These are phyloP conservation scores for Fusarium bulbicola DNA, from an alignment of 2,329 filamentous ascomycete species.

Conservation along the genomic window DNA sequence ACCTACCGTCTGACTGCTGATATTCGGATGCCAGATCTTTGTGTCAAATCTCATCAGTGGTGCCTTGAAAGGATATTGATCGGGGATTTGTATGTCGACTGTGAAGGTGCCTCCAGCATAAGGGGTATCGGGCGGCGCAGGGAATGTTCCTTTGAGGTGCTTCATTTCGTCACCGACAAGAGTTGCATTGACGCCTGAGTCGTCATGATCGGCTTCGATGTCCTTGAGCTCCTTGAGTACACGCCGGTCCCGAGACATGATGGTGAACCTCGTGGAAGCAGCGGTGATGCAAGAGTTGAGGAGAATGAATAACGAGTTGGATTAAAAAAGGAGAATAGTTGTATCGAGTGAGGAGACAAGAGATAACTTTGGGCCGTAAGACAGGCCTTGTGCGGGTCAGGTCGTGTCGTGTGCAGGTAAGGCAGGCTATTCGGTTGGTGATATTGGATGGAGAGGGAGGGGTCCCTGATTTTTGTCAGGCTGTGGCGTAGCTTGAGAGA, in stretches of 20 bases:
- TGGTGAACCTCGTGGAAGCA: constrained; percentile 48
- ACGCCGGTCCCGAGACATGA: constrained; percentile 59
- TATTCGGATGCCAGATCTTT: constrained; percentile 96
- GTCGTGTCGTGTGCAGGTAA: constrained; percentile 15
- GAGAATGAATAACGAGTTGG: not conserved
- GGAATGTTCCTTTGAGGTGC: constrained; percentile 84
- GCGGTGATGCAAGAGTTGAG: not conserved
- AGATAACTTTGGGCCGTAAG: not conserved
- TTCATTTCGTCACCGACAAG: constrained; percentile 75
- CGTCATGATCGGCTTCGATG: constrained; percentile 74
- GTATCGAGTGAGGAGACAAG: not conserved
- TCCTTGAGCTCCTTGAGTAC: constrained; percentile 81
- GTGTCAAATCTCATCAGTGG: constrained; percentile 92
- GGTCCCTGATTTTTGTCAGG: constrained; percentile 26
- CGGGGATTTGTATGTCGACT: constrained; percentile 87
- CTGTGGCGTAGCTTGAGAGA: constrained; percentile 6
- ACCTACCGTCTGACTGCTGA: constrained; percentile 90
- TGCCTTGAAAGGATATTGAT: constrained; percentile 91
- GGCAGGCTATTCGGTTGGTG: constrained; percentile 5
- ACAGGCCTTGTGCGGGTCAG: constrained; percentile 12
- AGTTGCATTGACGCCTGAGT: constrained; percentile 78
- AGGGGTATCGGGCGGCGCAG: constrained; percentile 89
- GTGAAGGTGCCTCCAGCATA: constrained; percentile 87
- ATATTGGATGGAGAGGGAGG: constrained; percentile 13
- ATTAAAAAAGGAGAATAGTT: not conserved